A percentile compares a stretch with the other conserved stretches of the same genome.
Evolutionary conservation across 495 filamentous ascomycete genomes (phyloP).

Genomic region (Aspergillus wentii): DNA sequence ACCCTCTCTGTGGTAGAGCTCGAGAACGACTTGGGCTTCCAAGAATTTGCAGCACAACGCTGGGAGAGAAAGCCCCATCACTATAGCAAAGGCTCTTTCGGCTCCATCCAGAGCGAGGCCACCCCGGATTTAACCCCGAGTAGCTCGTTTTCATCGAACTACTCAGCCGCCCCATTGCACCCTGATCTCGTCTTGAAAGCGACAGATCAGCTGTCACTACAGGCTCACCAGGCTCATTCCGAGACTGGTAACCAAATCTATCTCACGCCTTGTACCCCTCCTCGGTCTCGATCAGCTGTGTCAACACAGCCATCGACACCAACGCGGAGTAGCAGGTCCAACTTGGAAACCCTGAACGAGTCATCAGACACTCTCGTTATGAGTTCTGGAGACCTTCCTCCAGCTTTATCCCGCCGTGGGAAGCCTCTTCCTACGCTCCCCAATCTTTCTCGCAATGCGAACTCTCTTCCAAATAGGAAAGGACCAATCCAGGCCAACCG

Average conservation of each 20-base stretch:
- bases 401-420: slow-evolving; percentile 24
- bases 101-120: slow-evolving; percentile 31
- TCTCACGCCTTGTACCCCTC: slow-evolving; percentile 28
- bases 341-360: slow-evolving; percentile 12
- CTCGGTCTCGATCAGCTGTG: slow-evolving; percentile 27
- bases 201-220: slow-evolving; percentile 26
- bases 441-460: slow-evolving; percentile 16
- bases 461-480: slow-evolving; percentile 20
- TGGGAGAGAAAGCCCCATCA: slow-evolving; percentile 21
- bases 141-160: slow-evolving; percentile 42
- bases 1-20: slow-evolving; percentile 34
- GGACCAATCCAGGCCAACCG: slow-evolving; percentile 23
- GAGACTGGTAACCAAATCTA: slow-evolving; percentile 20
- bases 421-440: slow-evolving; percentile 35
- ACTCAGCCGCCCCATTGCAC: slow-evolving; percentile 26
- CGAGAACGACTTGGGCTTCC: slow-evolving; percentile 30
- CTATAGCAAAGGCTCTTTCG: slow-evolving; percentile 33
- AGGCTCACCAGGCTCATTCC: slow-evolving; percentile 14
- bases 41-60: slow-evolving; percentile 24
- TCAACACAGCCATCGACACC: slow-evolving; percentile 24
- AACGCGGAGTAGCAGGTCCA: slow-evolving; percentile 19
- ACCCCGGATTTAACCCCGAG: slow-evolving; percentile 41
- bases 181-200: slow-evolving; percentile 26
- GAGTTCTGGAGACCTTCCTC: slow-evolving; percentile 22
- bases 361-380: slow-evolving; percentile 33